Evolutionary conservation across 179 eudicot species (phyloP).

Genomic region (Silene noctiflora): DNA sequence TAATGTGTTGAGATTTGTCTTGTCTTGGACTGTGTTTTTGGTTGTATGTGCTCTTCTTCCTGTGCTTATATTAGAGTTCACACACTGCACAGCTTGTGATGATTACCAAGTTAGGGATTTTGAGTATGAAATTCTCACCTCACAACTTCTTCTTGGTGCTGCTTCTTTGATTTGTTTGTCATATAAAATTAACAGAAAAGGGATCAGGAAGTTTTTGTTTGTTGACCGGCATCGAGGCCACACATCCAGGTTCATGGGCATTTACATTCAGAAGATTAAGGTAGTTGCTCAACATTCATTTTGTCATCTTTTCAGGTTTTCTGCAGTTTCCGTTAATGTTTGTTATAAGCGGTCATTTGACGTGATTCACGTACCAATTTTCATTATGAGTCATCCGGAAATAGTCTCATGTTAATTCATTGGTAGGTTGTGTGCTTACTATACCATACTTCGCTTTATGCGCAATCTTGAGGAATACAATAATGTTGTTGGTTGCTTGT

Average conservation of each 20-base stretch:
- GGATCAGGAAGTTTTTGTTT: slow-evolving; percentile 74
- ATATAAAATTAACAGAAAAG: slow-evolving; percentile 63
- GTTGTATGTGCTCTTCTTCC: slow-evolving; percentile 55
- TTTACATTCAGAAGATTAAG: slow-evolving; percentile 43
- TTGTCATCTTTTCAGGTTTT: not conserved
- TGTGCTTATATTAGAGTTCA: slow-evolving; percentile 39
- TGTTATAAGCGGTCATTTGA: not conserved
- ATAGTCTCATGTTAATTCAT: not conserved
- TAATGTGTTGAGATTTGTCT: slow-evolving; percentile 29
- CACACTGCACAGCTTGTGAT: slow-evolving; percentile 48
- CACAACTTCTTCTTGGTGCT: slow-evolving; percentile 69
- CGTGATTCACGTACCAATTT: not conserved
- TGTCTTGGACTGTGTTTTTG: slow-evolving; percentile 59
- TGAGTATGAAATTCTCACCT: slow-evolving; percentile 64
- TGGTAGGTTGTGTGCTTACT: not conserved
- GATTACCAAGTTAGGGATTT: slow-evolving; percentile 53
- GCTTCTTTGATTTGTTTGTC: slow-evolving; percentile 73
- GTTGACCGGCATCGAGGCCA: slow-evolving; percentile 78
- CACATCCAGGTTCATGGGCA: slow-evolving; percentile 49
- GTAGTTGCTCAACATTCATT: slow-evolving; percentile 20
- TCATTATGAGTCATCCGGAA: not conserved
- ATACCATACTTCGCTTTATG: not conserved
- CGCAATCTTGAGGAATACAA: not conserved
- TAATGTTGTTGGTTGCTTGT: slow-evolving; percentile 8
- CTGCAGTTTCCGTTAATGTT: not conserved